Percentiles rank a stretch among this genome's conserved stretches.
These are phyloP conservation scores for Falciphora oryzae DNA, from an alignment of 2,329 filamentous ascomycete species.

Conservation along the genomic window DNA sequence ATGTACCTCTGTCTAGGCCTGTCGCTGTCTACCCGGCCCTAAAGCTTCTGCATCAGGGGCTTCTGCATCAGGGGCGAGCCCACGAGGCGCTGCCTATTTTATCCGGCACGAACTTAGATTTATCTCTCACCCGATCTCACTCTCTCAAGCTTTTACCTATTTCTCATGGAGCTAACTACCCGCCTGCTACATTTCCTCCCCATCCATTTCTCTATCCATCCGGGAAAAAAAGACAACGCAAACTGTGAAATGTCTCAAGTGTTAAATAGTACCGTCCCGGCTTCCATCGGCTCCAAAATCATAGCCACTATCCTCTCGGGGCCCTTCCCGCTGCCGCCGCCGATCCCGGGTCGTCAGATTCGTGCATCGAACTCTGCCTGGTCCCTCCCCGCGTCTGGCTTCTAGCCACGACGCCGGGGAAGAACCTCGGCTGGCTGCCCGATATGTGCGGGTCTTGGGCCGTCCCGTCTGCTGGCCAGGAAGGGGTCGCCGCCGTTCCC, in stretches of 20 bases:
- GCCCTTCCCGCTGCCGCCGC: conserved; percentile 1
- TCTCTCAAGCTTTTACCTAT: no score
- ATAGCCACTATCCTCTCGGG: background rate
- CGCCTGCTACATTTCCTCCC: no score
- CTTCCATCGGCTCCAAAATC: background rate
- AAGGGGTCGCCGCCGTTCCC: background rate
- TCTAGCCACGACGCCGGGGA: conserved; percentile 62
- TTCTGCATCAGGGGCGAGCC: no score
- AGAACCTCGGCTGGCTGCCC: conserved; percentile 61
- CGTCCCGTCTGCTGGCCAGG: background rate
- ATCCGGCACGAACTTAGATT: no score
- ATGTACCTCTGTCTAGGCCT: no score
- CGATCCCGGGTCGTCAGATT: conserved; percentile 25
- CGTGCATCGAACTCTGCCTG: conserved; percentile 32
- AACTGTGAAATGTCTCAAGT: background rate
- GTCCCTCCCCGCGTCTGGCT: conserved; percentile 40
- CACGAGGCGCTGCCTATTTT: no score
- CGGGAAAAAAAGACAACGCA: background rate
- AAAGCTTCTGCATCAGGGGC: no score
- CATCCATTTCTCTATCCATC: background rate
- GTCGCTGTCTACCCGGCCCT: no score
- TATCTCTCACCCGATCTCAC: no score
- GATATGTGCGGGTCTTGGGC: conserved; percentile 40
- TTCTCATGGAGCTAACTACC: no score
- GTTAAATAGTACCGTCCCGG: background rate